These are phyloP conservation scores for Inonotus hispidus DNA, from an alignment of 1,284 basidiomycete genomes.

Conservation along the genomic window DNA sequence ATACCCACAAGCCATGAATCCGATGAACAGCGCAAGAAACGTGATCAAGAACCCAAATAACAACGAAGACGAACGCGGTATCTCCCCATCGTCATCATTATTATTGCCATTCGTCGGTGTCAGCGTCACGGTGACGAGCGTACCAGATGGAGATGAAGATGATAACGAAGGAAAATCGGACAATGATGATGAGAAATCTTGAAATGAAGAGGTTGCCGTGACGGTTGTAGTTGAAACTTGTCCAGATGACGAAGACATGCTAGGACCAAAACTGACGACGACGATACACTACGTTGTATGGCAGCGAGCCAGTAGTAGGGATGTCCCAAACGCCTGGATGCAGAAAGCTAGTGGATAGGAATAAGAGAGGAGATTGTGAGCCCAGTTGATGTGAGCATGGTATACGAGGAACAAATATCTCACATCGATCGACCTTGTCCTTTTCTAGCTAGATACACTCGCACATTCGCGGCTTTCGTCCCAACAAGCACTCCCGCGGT, in stretches of 20 bases:
- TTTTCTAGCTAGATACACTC: not conserved
- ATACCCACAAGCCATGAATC: conserved; percentile 53
- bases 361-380: not conserved
- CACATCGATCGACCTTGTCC: not conserved
- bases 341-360: not conserved
- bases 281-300: not conserved
- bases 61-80: conserved; percentile 22
- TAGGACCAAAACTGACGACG: not conserved
- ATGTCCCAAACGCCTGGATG: not conserved
- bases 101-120: not conserved
- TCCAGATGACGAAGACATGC: not conserved
- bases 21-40: conserved; percentile 50
- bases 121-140: too few relatives aligned
- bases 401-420: not conserved
- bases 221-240: not conserved
- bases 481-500: too few relatives aligned
- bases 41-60: conserved; percentile 58
- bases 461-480: not conserved
- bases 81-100: not conserved
- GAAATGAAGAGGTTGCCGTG: not conserved
- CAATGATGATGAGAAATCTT: not conserved
- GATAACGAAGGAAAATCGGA: not conserved
- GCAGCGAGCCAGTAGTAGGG: not conserved
- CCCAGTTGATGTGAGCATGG: not conserved
- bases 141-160: not conserved